These are phyloP conservation scores for Neonectria coccinea DNA, from an alignment of 2,329 filamentous ascomycete genomes.

Conservation along the genomic window DNA sequence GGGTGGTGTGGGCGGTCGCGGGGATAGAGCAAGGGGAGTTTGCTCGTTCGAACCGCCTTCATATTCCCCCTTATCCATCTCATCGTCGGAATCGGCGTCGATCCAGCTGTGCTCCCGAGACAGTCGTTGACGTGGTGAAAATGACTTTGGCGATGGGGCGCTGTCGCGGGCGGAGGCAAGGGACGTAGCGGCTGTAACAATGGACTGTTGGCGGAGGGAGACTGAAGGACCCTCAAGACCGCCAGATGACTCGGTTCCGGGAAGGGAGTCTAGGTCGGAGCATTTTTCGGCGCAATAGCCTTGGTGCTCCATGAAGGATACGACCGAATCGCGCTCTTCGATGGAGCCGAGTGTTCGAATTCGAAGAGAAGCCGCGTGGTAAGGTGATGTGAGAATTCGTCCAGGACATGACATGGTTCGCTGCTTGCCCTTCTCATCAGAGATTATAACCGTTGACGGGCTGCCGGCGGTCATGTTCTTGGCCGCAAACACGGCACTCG, in stretches of 20 bases:
- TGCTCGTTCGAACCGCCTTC: constrained; percentile 19
- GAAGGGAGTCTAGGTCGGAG: constrained; percentile 52
- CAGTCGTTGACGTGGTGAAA: constrained; percentile 35
- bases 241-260: constrained; percentile 48
- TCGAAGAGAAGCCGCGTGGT: constrained; percentile 47
- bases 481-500: constrained; percentile 60
- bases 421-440: constrained; percentile 41
- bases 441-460: constrained; percentile 54
- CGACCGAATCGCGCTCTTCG: constrained; percentile 51
- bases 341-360: constrained; percentile 51
- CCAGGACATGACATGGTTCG: constrained; percentile 33
- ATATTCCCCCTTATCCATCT: constrained; percentile 29
- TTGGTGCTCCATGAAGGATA: constrained; percentile 50
- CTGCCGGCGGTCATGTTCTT: constrained; percentile 65
- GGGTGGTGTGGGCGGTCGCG: constrained; percentile 48
- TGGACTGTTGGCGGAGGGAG: constrained; percentile 50
- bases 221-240: constrained; percentile 50
- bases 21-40: constrained; percentile 40
- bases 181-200: constrained; percentile 53
- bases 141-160: constrained; percentile 43
- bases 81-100: constrained; percentile 51
- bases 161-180: constrained; percentile 48
- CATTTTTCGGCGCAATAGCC: constrained; percentile 37
- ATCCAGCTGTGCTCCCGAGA: constrained; percentile 52
- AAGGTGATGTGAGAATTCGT: constrained; percentile 43